Base-by-base conservation (phyloP, 345 rosid species). In the Moricandia arvensis region DNA sequence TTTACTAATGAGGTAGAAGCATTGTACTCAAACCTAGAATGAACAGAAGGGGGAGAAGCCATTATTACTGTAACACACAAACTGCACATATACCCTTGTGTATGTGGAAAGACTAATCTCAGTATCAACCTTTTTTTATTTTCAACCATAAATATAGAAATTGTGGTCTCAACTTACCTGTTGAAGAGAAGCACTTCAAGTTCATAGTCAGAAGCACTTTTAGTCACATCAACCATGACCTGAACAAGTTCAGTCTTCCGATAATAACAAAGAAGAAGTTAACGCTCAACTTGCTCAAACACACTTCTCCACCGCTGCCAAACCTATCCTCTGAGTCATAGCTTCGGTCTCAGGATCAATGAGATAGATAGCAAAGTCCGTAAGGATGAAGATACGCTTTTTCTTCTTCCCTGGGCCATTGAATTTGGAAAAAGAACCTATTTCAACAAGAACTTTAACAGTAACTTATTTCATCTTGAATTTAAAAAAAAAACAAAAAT, bases 171-270 rank as follows among this genome's bases (percentile, higher is more conserved):
- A 47, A 47, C 5, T 13, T 82, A 94, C 98, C 97, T 82, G 71
- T 93, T 96, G 80, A 91, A 83, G 76, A 93, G 92, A 70, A 47
- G 65, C 72, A 96, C 89, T 63, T 93, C 97, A 72, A 96, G 93
- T 43, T 93, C 97, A 75, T 84, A 90, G 72, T 87, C 87, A 63
- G 98, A 89, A 18, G 89, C 83, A 30, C 82, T 80, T 84, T 89
- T 93, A 4, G 90, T 89, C 57, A 91, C 93, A 82, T 96, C 97
- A 29, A 85, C 90, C 73, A 96, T 80, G 47, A 88, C 86, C 9
- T 90, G 85, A 68, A 88, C 97, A 43, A 96, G 92, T 78, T 96
- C 99, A 18, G 90, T 85, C 83, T 93, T 96, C 21, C 97, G 85
- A 13, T 78, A 35, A 95, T 80, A 70, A 95, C 75, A 0, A 97